Evolutionary conservation across 345 rosid species (phyloP).

Genomic region (Gossypium herbaceum): DNA sequence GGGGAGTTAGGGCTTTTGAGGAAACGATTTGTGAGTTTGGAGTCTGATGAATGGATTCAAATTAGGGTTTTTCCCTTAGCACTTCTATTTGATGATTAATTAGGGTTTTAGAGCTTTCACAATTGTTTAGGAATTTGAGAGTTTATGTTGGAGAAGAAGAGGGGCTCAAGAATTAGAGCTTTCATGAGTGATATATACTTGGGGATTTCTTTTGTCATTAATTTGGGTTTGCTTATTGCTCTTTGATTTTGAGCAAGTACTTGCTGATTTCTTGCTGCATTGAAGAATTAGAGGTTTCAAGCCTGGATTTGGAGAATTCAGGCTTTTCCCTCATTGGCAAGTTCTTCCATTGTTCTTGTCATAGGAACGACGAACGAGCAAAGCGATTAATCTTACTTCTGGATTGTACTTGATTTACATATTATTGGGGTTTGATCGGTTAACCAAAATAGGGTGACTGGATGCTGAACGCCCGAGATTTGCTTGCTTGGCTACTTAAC

Average conservation of each 20-base stretch:
- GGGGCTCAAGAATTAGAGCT: slow-evolving; percentile 16
- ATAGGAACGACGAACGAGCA: background rate
- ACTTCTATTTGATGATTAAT: slow-evolving; percentile 30
- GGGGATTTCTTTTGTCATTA: background rate
- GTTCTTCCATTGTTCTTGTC: background rate
- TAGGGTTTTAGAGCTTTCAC: slow-evolving; percentile 26
- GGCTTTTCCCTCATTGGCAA: background rate
- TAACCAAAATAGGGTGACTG: background rate
- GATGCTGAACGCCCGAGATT: background rate
- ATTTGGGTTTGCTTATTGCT: slow-evolving; percentile 16
- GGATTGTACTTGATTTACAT: background rate
- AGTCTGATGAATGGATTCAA: slow-evolving; percentile 21
- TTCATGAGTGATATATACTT: slow-evolving; percentile 11
- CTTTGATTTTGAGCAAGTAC: slow-evolving; percentile 3
- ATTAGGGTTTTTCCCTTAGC: slow-evolving; percentile 26
- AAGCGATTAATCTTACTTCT: background rate
- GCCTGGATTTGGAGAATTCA: slow-evolving; percentile 3
- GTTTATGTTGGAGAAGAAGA: slow-evolving; percentile 12
- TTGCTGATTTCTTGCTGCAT: slow-evolving; percentile 9
- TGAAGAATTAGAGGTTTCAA: slow-evolving; percentile 2
- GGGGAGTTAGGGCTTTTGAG: slow-evolving; percentile 28
- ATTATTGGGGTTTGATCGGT: background rate
- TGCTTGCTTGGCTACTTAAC: background rate
- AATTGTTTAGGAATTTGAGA: slow-evolving; percentile 26
- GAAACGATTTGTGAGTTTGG: slow-evolving; percentile 17